Evolutionary conservation across 2,329 filamentous ascomycete genomes (phyloP).

Genomic region (Metarhizium sp.): DNA sequence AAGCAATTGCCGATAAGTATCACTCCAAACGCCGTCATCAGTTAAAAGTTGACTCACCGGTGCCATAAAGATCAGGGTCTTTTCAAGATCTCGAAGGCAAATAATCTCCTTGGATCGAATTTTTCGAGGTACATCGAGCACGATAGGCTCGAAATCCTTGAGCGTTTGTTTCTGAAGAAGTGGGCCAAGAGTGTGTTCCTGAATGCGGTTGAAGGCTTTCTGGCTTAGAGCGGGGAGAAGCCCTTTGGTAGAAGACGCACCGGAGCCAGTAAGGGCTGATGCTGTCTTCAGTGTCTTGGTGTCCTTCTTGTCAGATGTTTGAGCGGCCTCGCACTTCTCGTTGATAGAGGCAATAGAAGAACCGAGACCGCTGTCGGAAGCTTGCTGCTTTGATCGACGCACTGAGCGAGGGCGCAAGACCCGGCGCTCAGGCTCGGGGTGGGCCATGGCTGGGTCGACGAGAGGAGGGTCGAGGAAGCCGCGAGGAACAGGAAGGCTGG

Average conservation of each 20-base stretch:
- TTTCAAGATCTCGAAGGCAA: slow-evolving; percentile 88
- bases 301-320: slow-evolving; percentile 11
- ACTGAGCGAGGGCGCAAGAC: slow-evolving; percentile 44
- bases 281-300: slow-evolving; percentile 25
- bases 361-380: slow-evolving; percentile 81
- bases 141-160: slow-evolving; percentile 71
- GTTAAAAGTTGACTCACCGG: slow-evolving; percentile 70
- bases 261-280: slow-evolving; percentile 54
- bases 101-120: slow-evolving; percentile 80
- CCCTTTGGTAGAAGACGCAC: slow-evolving; percentile 35
- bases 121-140: slow-evolving; percentile 67
- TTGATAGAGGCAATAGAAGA: slow-evolving; percentile 62
- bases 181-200: slow-evolving; percentile 68
- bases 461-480: slow-evolving; percentile 49
- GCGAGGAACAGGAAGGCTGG: slow-evolving; percentile 50
- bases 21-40: slow-evolving; percentile 48
- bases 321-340: slow-evolving; percentile 37
- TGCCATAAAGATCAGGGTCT: slow-evolving; percentile 82
- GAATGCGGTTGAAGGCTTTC: slow-evolving; percentile 67
- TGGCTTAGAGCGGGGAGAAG: slow-evolving; percentile 54
- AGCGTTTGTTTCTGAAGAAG: slow-evolving; percentile 64
- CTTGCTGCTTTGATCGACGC: slow-evolving; percentile 54
- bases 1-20: slow-evolving; percentile 61
- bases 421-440: slow-evolving; percentile 33
- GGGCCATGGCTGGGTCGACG: slow-evolving; percentile 38